A percentile compares a stretch with the other conserved stretches of the same genome.
phyloP scores from a whole-genome alignment of 2,329 filamentous ascomycete genomes.

The Penicillium decumbens region DNA sequence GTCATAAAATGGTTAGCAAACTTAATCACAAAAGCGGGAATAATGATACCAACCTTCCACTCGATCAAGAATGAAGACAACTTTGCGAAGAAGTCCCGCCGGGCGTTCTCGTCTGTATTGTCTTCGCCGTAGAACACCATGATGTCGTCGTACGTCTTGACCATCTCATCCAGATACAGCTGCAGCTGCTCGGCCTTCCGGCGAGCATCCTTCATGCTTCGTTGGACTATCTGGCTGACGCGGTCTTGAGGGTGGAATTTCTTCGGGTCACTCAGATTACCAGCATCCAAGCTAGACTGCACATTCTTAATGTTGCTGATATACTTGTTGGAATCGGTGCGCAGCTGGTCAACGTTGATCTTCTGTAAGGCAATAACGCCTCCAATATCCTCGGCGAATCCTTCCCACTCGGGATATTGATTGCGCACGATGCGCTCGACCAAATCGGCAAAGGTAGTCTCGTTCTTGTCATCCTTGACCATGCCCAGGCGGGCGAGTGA shows the following conservation, averaged over 20 bases:
- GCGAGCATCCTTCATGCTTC: slow-evolving; percentile 92
- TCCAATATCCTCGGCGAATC: slow-evolving; percentile 76
- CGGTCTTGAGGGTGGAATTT: slow-evolving; percentile 98
- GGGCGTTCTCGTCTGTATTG: slow-evolving; percentile 81
- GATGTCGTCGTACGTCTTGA: slow-evolving; percentile 85
- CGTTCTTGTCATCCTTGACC: slow-evolving; percentile 99
- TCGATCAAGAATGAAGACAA: slow-evolving; percentile 83
- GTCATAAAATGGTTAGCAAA: slow-evolving; percentile 11
- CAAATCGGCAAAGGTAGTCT: slow-evolving; percentile 89
- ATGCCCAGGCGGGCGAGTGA: slow-evolving; percentile 88
- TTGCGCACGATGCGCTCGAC: slow-evolving; percentile 95
- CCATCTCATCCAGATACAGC: slow-evolving; percentile 89
- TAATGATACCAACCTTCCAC: slow-evolving; percentile 64
- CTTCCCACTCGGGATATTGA: slow-evolving; percentile 94
- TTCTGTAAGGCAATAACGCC: slow-evolving; percentile 78
- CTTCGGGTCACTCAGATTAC: slow-evolving; percentile 92
- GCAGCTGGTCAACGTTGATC: slow-evolving; percentile 89
- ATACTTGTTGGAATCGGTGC: slow-evolving; percentile 81
- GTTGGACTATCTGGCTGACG: slow-evolving; percentile 83
- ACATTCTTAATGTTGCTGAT: slow-evolving; percentile 93
- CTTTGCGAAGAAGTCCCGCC: slow-evolving; percentile 92
- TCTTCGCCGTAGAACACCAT: slow-evolving; percentile 97
- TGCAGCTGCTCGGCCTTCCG: slow-evolving; percentile 95
- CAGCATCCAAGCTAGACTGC: slow-evolving; percentile 83
- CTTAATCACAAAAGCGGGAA: slow-evolving; percentile 3